Percentiles rank a stretch among this genome's conserved stretches.
phyloP scores from a whole-genome alignment of 768 basidiomycete genomes.

The Tricholoma bakamatsutake region DNA sequence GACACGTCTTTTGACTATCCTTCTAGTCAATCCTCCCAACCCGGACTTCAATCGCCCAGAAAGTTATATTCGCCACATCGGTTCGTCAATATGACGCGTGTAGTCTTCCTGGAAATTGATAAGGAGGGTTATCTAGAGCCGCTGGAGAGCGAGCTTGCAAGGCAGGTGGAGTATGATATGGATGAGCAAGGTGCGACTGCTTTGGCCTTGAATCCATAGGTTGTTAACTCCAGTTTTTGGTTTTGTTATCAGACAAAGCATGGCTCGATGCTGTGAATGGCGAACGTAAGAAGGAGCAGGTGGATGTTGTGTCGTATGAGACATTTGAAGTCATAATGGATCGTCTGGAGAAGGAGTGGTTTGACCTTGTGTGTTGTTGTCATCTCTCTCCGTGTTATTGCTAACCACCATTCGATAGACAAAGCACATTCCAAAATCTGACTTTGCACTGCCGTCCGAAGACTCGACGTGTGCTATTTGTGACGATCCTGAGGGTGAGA shows the following conservation, averaged over 20 bases:
- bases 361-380: conserved; percentile 68
- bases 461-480: conserved; percentile 97
- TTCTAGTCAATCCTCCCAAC: conserved; percentile 9
- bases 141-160: conserved; percentile 83
- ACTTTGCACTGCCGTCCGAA: conserved; percentile 84
- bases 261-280: conserved; percentile 87
- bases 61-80: conserved; percentile 88
- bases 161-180: conserved; percentile 99
- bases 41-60: conserved; percentile 72
- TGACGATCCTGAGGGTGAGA: conserved; percentile 97
- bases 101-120: conserved; percentile 7
- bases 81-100: conserved; percentile 33
- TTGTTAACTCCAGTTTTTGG: neutral
- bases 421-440: conserved; percentile 88
- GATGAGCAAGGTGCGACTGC: conserved; percentile 81
- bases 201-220: neutral
- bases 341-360: conserved; percentile 98
- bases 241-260: conserved; percentile 63
- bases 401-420: conserved; percentile 44
- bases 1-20: neutral
- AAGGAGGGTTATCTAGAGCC: conserved; percentile 54
- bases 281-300: conserved; percentile 72
- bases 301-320: conserved; percentile 73
- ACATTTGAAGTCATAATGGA: conserved; percentile 97
- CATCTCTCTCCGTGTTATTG: conserved; percentile 1